Evolutionary conservation across 169 alveolate genomes (phyloP).

Genomic region (Plasmodium reichenowi): DNA sequence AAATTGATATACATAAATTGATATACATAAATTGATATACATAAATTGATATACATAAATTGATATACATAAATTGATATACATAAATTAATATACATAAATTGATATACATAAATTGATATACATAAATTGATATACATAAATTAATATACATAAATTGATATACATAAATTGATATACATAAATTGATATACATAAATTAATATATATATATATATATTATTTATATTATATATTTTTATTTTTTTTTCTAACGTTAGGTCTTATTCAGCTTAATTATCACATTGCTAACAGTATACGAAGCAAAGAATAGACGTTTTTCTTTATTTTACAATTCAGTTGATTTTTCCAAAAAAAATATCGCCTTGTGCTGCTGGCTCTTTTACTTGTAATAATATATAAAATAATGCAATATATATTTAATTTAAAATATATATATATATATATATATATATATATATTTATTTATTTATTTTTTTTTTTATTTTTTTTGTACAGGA

Average conservation of each 20-base stretch:
- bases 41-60: too few relatives aligned
- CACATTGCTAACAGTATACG: slow-evolving; percentile 18
- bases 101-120: too few relatives aligned
- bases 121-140: too few relatives aligned
- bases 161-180: too few relatives aligned
- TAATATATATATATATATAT: not conserved
- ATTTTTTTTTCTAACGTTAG: not conserved
- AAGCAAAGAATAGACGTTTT: slow-evolving; percentile 40
- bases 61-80: too few relatives aligned
- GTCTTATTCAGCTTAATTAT: slow-evolving; percentile 32
- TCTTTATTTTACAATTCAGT: slow-evolving; percentile 21
- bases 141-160: too few relatives aligned
- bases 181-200: too few relatives aligned
- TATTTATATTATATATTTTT: not conserved
- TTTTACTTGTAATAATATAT: slow-evolving; percentile 26
- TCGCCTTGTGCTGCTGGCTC: slow-evolving; percentile 61
- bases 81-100: too few relatives aligned
- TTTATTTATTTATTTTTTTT: not conserved
- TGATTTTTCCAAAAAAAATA: slow-evolving; percentile 40
- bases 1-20: too few relatives aligned
- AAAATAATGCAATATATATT: not conserved
- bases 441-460: not conserved
- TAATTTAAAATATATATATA: not conserved
- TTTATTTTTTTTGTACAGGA: too few relatives aligned
- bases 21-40: too few relatives aligned